Base-by-base conservation (phyloP, 371 early-diverging fungal genomes). In the Furculomyces boomerangus region DNA sequence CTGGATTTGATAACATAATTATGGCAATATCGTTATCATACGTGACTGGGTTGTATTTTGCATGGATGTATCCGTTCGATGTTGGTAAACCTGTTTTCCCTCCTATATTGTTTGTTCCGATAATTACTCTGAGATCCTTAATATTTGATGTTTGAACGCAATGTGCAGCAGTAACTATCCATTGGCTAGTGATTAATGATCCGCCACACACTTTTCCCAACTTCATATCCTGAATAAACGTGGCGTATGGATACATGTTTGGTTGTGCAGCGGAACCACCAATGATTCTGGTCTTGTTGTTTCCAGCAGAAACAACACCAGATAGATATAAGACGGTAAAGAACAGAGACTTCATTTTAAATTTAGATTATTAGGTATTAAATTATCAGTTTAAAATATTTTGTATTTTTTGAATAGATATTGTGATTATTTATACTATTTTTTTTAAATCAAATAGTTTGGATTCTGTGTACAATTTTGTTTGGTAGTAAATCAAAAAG, bases 161-260 rank as follows among this genome's bases (percentile, higher is more conserved):
- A 51, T 65, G 65, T 13, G 56, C 65, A n/a, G 65, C 65, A 0
- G 65, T 65, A 30, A 60, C 55, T 13, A 65, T 31, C 18, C 59
- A 48, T 13, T 52, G 51, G 41, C 47, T 28, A 32, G 56, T 64
- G 25, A 65, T 52, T 32, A 65, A 35, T 2, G 65, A 58, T 28
- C 70, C 72, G 31, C 73, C 73, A 25, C 73, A 73, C 64, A 52
- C 62, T 0, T 60, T 53, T 37, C 50, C 57, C 10, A 59, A 60
- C 2, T 50, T 56, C 3, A 30, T 39, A 45, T 68, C 62, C 47
- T 59, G 48, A 30, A 70, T 32, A 29, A 67, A 66, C 20, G 62
- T 59, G 5, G 66, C 58, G 28, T 65, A 70, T 22, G 63, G 61
- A 30, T 63, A 68, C 22, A 58, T 56, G 51, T 50, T 53, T 35